Base-by-base conservation (phyloP, 148 eudicot genomes). In the Camellia lanceoleosa region DNA sequence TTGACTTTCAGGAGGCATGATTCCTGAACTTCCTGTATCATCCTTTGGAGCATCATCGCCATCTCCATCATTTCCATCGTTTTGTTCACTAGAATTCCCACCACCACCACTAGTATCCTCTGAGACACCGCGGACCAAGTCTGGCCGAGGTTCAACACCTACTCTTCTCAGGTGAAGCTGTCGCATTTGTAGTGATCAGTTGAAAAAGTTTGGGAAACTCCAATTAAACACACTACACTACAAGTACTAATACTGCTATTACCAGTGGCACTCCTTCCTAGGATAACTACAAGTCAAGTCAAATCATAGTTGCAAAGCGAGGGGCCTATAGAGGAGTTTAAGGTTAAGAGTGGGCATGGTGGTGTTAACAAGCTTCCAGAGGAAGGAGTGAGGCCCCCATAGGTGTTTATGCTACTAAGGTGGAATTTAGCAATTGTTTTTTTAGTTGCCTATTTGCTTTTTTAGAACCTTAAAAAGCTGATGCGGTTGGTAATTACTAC, bases 141-240 rank as follows among this genome's bases (percentile, higher is more conserved):
- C 98, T 54, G 87, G 85, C 52, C 89, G 93, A 79, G 93, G 84
- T 86, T 94, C 97, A 76, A 94, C 94, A 63, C 99, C 95, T 78
- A 92, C 98, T 67, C 98, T 84, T 89, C 99, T 87, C 52, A 97
- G 88, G 87, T 97, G 98, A 76, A 97, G 87, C 99, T 97, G 52
- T 73, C 71, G 42, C 14, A 67, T 76, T 30, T 56, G 46, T 68
- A 64, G 43, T 63, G 8, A 73, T 56, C 49, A 73, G 55, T 67
- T 77, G 52, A 68, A 69, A 80, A 71, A 49, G n/a, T n/a, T 20
- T 15, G 59, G 47, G 83, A 61, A 60, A 80, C 64, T 55, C 10
- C 63, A 75, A 44, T 56, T 46, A 69, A 58, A 51, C 52, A 18
- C n/a, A 30, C 0, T 44, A 18, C n/a, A 30, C 0, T 44, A 5